These are phyloP conservation scores for Conoideocrella luteorostrata DNA, from an alignment of 2,329 filamentous ascomycete species.

Conservation along the genomic window DNA sequence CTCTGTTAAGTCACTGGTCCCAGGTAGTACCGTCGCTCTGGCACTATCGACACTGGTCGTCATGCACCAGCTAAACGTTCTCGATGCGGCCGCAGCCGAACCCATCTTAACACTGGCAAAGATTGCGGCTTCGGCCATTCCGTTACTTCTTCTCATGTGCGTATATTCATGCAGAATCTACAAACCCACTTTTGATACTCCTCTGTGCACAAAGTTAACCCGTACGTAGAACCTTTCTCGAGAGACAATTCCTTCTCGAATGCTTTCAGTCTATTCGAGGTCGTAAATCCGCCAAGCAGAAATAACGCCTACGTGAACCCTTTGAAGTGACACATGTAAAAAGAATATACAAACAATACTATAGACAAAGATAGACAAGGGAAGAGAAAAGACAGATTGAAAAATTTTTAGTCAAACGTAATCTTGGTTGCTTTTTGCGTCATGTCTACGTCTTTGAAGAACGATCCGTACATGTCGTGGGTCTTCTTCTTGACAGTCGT, in stretches of 20 bases:
- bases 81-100: slow-evolving; percentile 16
- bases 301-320: slow-evolving; percentile 9
- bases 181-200: not conserved
- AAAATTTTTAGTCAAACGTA: slow-evolving; percentile 62
- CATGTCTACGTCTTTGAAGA: slow-evolving; percentile 85
- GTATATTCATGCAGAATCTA: slow-evolving; percentile 26
- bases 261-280: slow-evolving; percentile 39
- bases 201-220: slow-evolving; percentile 18
- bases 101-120: slow-evolving; percentile 35
- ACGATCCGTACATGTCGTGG: slow-evolving; percentile 90
- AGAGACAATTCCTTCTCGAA: slow-evolving; percentile 47
- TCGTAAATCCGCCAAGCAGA: slow-evolving; percentile 23
- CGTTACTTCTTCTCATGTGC: slow-evolving; percentile 54
- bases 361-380: not conserved
- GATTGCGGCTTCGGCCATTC: slow-evolving; percentile 42
- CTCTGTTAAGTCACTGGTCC: slow-evolving; percentile 20
- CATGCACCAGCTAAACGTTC: slow-evolving; percentile 20
- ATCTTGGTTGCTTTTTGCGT: slow-evolving; percentile 86
- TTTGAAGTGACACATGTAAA: slow-evolving; percentile 3
- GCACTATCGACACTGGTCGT: slow-evolving; percentile 21
- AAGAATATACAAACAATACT: not conserved
- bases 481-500: slow-evolving; percentile 99
- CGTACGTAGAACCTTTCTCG: slow-evolving; percentile 41
- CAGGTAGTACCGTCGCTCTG: slow-evolving; percentile 19
- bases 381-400: not conserved